Conservation (phyloP, 148 eudicot genomes). For the Oxyria digyna region DNA sequence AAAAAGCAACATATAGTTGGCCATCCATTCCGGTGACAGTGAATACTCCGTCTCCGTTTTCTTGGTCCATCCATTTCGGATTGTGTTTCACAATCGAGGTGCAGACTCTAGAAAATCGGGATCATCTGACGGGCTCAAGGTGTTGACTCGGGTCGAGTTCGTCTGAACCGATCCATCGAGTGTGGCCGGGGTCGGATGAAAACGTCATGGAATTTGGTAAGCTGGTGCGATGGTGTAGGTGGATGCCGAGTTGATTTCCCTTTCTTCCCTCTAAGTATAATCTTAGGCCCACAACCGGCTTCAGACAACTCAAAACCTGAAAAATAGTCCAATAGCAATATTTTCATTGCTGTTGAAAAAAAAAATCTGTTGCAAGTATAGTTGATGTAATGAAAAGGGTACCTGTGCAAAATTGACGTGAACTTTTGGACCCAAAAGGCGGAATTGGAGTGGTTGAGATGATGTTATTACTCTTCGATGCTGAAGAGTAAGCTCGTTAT, state of each 20-base stretch:
- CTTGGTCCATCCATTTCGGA: slow-evolving; percentile 44
- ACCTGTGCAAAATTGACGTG: slow-evolving; percentile 73
- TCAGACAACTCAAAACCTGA: slow-evolving; percentile 57
- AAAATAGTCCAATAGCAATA: slow-evolving; percentile 2
- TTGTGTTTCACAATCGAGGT: slow-evolving; percentile 60
- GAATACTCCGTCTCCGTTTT: slow-evolving; percentile 41
- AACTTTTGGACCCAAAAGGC: slow-evolving; percentile 68
- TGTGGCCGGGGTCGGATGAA: slow-evolving; percentile 19
- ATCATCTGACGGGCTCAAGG: slow-evolving; percentile 66
- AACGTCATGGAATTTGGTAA: slow-evolving; percentile 60
- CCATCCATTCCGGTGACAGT: slow-evolving; percentile 86
- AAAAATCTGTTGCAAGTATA: neutral
- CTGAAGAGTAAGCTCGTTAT: slow-evolving; percentile 85
- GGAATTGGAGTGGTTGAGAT: slow-evolving; percentile 55
- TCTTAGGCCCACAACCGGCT: slow-evolving; percentile 78
- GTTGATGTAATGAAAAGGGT: slow-evolving; percentile 1
- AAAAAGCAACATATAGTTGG: too few species aligned
- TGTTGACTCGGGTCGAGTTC: slow-evolving; percentile 36
- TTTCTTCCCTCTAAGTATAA: slow-evolving; percentile 81
- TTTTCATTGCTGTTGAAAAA: neutral
- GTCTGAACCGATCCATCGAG: slow-evolving; percentile 80
- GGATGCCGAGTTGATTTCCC: slow-evolving; percentile 71
- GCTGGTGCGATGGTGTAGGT: slow-evolving; percentile 80
- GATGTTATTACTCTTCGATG: slow-evolving; percentile 61
- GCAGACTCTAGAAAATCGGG: slow-evolving; percentile 63